Base-by-base conservation (phyloP, 1,284 basidiomycete species). In the Cryptococcus sp. region DNA sequence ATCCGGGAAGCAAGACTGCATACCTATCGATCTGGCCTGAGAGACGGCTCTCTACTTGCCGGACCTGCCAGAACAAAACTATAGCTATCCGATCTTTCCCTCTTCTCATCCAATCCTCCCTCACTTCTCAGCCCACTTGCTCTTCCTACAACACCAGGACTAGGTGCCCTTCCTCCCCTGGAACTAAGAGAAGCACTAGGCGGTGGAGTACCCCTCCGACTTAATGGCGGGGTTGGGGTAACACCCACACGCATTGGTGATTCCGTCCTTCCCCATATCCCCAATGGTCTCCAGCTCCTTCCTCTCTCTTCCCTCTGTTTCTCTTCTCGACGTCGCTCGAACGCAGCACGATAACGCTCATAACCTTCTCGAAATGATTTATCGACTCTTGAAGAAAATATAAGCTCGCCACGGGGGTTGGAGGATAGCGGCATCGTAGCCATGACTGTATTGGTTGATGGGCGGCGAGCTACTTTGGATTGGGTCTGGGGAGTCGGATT, bases 381-480 rank as follows among this genome's bases (percentile, higher is more conserved):
- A 56, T 89, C 85, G 31, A 98, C 88, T 44, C 88, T 83, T 13
- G 86, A 89, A 13, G 88, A 92, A 74, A 98, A 97, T 58, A 98
- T 93, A 56, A 98, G 83, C 68, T 98, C 94, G 44, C 96, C 94
- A 13, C 93, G 85, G 3, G 93, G 91, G 73, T 94, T 97, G 34
- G 78, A 79, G 5, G 89, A 81, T 0, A 91, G 91, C 1, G 93
- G 92, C 37, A 97, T 94, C 9, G 87, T 83, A 2, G 87, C 80
- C 56, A 94, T 86, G 13, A 81, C 79, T 5, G 77, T 72, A 5
- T 63, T 41, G 5, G 51, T 46, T 22, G 48, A 13, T 55, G 56
- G 25, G 54, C 63, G 60, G 45, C 18, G 45, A 13, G 48, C 48
- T 52, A 50, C 80, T 64, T 49, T 64, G 58, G 44, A 45, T 24